These are phyloP conservation scores for Punica granatum DNA, from an alignment of 345 rosid species.

Conservation along the genomic window DNA sequence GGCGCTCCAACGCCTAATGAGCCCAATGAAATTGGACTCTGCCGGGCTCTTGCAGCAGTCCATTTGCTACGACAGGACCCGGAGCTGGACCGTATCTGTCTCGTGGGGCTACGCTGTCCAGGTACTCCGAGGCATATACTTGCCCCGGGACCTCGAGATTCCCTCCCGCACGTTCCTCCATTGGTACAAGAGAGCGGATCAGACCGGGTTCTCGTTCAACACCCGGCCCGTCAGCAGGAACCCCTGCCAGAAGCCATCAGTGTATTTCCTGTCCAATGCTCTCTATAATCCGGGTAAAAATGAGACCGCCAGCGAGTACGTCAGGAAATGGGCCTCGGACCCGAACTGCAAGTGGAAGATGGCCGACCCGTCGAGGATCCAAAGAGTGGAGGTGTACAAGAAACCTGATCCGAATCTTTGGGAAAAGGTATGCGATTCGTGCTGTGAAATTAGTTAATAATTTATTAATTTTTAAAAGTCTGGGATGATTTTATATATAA, in stretches of 20 bases:
- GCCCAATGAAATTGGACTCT: constrained; percentile 45
- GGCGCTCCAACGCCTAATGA: constrained; percentile 35
- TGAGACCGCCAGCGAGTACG: constrained; percentile 40
- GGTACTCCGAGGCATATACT: constrained; percentile 36
- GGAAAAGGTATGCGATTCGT: constrained; percentile 49
- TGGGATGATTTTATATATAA: too few relatives aligned
- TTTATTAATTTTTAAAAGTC: too few relatives aligned
- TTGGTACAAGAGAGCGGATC: constrained; percentile 41
- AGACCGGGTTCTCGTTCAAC: constrained; percentile 35
- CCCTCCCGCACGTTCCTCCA: constrained; percentile 53
- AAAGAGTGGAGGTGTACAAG: constrained; percentile 31
- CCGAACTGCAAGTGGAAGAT: constrained; percentile 40
- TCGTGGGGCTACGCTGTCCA: constrained; percentile 83
- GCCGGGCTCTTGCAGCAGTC: constrained; percentile 64
- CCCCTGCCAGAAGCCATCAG: constrained; percentile 46
- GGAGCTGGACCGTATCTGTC: constrained; percentile 63
- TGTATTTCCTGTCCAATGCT: constrained; percentile 37
- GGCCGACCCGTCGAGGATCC: constrained; percentile 23
- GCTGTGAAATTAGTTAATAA: too few relatives aligned
- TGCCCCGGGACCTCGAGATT: constrained; percentile 40
- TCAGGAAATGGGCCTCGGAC: constrained; percentile 9
- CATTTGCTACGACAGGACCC: constrained; percentile 46
- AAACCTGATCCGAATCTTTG: constrained; percentile 38
- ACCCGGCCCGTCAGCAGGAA: constrained; percentile 33
- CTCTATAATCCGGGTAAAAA: constrained; percentile 12